Base-by-base conservation (phyloP, 345 rosid species). In the Brassica nigra region DNA sequence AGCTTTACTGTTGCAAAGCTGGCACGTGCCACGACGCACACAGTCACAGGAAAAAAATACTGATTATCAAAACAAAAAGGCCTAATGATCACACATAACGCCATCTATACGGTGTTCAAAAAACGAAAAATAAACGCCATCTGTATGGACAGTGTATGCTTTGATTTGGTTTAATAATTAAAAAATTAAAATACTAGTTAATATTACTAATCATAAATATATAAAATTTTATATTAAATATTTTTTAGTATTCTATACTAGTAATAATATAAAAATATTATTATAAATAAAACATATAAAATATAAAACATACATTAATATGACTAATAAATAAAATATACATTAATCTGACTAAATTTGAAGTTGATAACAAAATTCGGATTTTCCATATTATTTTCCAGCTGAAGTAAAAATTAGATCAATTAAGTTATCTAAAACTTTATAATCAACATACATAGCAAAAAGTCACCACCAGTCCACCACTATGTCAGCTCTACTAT, bases 11-110 rank as follows among this genome's bases (percentile, higher is more conserved):
- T 83, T 83, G 82, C 78, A 82, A 62, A 83, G 68, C 83, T 86
- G 87, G 88, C 95, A 86, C 90, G 90, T 90, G 91, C 87, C 85
- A 65, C 49, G 52, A 30, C 49, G n/a, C 30, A 68, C 76, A 74
- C 66, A 33, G 73, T 70, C 67, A 58, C 27, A 15, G 57, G 5
- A 78, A 65, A n/a, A 18, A 54, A 37, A 10, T 47, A 3, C 28
- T 65, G 30, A 7, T 52, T 52, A n/a, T 52, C 8, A 52, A 52
- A 52, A 52, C 20, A 52, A 52, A n/a, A 52, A 54, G 59, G 8
- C 3, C 5, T 54, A 5, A n/a, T 54, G 6, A 54, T 54, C n/a
- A 65, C 18, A 63, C 23, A 6, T n/a, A 5, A 63, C 6, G 11
- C 67, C 67, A 63, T 20, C 42, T 63, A 8, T 61, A 59, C n/a